Evolutionary conservation across 208 protist species (phyloP).

Genomic region (Lotmaria passim): DNA sequence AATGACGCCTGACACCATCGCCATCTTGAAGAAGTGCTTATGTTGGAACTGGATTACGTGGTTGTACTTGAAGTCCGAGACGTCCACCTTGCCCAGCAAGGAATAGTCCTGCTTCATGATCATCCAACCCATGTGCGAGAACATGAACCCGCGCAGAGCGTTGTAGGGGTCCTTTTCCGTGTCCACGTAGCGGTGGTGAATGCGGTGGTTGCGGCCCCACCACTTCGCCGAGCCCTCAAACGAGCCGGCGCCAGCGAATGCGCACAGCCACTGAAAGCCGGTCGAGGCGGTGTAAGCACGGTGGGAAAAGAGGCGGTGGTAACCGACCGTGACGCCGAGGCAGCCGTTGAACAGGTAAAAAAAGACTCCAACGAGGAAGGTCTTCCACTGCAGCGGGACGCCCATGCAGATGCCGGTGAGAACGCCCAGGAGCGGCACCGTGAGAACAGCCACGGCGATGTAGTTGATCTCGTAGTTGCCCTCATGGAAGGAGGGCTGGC

Average conservation of each 20-base stretch:
- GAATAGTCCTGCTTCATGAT: conserved; percentile 92
- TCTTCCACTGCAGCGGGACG: conserved; percentile 75
- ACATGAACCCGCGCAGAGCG: conserved; percentile 88
- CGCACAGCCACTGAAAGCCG: conserved; percentile 71
- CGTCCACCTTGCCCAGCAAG: conserved; percentile 81
- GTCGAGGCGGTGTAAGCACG: conserved; percentile 73
- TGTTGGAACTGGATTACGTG: conserved; percentile 89
- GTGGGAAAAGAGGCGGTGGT: conserved; percentile 92
- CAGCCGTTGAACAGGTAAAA: conserved; percentile 88
- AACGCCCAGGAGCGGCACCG: conserved; percentile 48
- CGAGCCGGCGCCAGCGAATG: conserved; percentile 80
- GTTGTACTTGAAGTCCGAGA: conserved; percentile 88
- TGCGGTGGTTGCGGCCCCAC: conserved; percentile 92
- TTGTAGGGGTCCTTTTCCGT: conserved; percentile 93
- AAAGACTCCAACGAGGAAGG: conserved; percentile 60
- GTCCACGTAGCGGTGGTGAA: conserved; percentile 92
- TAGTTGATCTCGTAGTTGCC: conserved; percentile 85
- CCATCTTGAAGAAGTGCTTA: conserved; percentile 82
- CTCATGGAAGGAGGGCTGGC: conserved; percentile 59
- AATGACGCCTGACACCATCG: conserved; percentile 84
- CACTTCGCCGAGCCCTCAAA: conserved; percentile 92
- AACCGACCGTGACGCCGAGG: conserved; percentile 90
- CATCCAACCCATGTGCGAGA: conserved; percentile 93
- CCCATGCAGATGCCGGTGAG: conserved; percentile 40
- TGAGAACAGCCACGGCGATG: conserved; percentile 70